Percentiles rank a stretch among this genome's conserved stretches.
These are phyloP conservation scores for Multifurca ochricompacta DNA, from an alignment of 768 basidiomycete species.

Conservation along the genomic window DNA sequence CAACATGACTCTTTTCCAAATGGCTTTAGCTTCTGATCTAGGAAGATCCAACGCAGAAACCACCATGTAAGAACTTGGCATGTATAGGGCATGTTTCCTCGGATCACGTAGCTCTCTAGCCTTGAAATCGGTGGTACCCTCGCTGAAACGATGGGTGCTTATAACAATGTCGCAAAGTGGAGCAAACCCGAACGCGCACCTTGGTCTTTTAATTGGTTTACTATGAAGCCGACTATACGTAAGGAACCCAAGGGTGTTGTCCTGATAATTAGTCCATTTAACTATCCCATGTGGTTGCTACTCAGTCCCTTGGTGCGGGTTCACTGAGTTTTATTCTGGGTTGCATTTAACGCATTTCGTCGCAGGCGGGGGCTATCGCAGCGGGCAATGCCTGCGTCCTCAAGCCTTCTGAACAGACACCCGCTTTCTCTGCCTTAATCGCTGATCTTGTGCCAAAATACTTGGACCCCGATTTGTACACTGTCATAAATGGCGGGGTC, in stretches of 20 bases:
- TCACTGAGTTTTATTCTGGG: neutral
- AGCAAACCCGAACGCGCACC: conserved; percentile 51
- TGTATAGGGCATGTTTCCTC: no score
- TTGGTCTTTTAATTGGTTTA: conserved; percentile 47
- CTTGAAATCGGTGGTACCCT: conserved; percentile 52
- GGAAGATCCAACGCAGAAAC: conserved; percentile 55
- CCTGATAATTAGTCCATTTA: conserved; percentile 66
- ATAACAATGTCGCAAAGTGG: conserved; percentile 68
- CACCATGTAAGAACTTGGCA: conserved; percentile 34
- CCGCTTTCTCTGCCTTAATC: conserved; percentile 26
- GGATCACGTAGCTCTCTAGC: conserved; percentile 29
- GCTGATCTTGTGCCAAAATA: conserved; percentile 25
- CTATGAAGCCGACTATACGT: conserved; percentile 55
- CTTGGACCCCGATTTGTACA: conserved; percentile 30
- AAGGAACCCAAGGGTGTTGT: conserved; percentile 76
- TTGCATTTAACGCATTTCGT: neutral
- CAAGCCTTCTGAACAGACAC: conserved; percentile 33
- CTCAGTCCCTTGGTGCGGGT: conserved; percentile 48
- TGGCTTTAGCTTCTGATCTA: conserved; percentile 53
- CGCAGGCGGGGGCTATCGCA: conserved; percentile 31
- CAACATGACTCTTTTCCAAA: conserved; percentile 52
- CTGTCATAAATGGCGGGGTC: conserved; percentile 30
- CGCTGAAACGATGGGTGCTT: conserved; percentile 44
- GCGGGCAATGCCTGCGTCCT: conserved; percentile 31
- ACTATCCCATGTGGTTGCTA: conserved; percentile 60